Conservation (phyloP, 805 yeast species). For the Blastobotrys mokoenaii region DNA sequence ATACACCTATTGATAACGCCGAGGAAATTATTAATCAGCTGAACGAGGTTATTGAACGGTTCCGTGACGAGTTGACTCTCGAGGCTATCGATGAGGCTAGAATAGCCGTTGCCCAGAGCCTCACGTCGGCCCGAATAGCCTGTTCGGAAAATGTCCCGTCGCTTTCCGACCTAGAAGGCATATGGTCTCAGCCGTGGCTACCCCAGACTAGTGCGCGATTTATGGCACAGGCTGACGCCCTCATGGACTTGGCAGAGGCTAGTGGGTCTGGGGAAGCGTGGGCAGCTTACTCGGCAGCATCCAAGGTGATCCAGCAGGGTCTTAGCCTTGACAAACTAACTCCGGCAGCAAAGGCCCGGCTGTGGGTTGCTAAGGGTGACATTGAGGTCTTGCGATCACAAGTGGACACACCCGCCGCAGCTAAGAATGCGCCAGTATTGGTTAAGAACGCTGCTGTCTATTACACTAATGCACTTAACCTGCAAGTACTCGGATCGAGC, state of each 20-base stretch:
- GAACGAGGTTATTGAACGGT: neutral
- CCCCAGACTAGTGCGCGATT: slow-evolving; percentile 13
- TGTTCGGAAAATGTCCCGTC: neutral
- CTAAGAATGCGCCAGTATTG: slow-evolving; percentile 15
- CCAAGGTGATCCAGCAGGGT: slow-evolving; percentile 8
- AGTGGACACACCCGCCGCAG: slow-evolving; percentile 14
- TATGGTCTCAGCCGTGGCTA: slow-evolving; percentile 7
- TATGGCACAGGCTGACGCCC: slow-evolving; percentile 22
- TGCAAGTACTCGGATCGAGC: slow-evolving; percentile 7
- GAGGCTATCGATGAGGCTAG: neutral
- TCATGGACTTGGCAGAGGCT: slow-evolving; percentile 13
- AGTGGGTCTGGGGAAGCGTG: slow-evolving; percentile 8
- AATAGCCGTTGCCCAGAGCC: neutral
- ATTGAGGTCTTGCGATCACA: slow-evolving; percentile 18
- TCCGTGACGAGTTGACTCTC: neutral
- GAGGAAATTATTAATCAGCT: neutral
- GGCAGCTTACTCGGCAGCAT: slow-evolving; percentile 16
- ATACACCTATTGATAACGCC: neutral
- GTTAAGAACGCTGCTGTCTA: slow-evolving; percentile 18
- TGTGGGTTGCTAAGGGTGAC: slow-evolving; percentile 22
- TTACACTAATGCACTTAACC: slow-evolving; percentile 20
- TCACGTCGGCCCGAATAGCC: neutral
- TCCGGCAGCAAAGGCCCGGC: slow-evolving; percentile 3
- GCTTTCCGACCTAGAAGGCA: neutral
- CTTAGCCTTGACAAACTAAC: neutral